Evolutionary conservation across 208 protist species (phyloP).

Genomic region (Acanthamoeba sp.): DNA sequence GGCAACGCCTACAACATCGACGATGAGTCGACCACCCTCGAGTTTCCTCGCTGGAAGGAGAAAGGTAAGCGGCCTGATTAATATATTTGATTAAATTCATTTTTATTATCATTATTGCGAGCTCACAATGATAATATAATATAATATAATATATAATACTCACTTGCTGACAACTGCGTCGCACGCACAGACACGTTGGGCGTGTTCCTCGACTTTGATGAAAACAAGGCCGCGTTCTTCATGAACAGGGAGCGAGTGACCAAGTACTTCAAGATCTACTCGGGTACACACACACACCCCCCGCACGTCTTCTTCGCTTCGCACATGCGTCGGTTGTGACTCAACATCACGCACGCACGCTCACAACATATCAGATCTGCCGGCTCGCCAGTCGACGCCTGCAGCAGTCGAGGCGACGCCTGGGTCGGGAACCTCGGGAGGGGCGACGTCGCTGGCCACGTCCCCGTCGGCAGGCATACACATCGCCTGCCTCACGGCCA

Average conservation of each 20-base stretch:
- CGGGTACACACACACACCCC: neutral
- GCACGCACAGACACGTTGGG: neutral
- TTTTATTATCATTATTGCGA: too few relatives aligned
- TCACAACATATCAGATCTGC: neutral
- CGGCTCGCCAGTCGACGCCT: too few relatives aligned
- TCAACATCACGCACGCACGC: too few relatives aligned
- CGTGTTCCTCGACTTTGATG: constrained; percentile 19
- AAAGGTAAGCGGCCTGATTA: neutral
- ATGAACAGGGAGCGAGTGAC: neutral
- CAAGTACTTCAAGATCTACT: constrained; percentile 34
- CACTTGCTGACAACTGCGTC: too few relatives aligned
- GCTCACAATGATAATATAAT: too few relatives aligned
- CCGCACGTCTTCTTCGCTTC: neutral
- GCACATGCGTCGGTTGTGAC: too few relatives aligned
- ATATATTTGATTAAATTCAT: too few relatives aligned
- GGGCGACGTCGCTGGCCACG: neutral
- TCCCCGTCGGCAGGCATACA: neutral
- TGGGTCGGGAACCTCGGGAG: neutral
- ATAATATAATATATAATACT: too few relatives aligned
- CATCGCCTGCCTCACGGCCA: constrained; percentile 38
- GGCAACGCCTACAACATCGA: constrained; percentile 34
- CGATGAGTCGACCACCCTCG: neutral
- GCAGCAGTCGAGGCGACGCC: too few relatives aligned
- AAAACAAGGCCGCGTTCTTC: constrained; percentile 22
- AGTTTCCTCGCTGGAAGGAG: neutral